Base-by-base conservation (phyloP, 2,329 filamentous ascomycete genomes). In the Colletotrichum sp. region DNA sequence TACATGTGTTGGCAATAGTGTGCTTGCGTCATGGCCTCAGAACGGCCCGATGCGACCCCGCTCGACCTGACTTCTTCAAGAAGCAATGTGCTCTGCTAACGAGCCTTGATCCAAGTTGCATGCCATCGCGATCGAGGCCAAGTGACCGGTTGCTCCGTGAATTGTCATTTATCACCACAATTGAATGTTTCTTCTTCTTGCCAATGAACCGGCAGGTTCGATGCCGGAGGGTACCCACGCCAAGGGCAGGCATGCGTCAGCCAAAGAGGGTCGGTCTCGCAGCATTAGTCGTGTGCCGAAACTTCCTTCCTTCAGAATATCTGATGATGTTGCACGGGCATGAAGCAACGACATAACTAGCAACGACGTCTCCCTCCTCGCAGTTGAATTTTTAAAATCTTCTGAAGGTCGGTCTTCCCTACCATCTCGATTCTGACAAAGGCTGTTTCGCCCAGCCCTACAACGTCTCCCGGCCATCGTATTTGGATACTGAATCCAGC, bases 191-290 rank as follows among this genome's bases (percentile, higher is more conserved):
- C 36, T 15, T 49, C 49, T 64, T 52, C 44, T n/a, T 60, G 65
- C 49, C 64, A 65, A 68, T 60, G 34, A n/a, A 65, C 64, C 74
- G 64, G 74, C 74, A 74, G 44, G 24, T 36, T 52, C 34, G 64
- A 73, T 76, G 70, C 74, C 74, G 70, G 52, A 64, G 44, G 36
- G 74, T 76, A 68, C 44, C 74, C 74, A 74, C 71, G 74, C 74
- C 74, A 74, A 76, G 70, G 70, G 74, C 70, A 69, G 44, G 70
- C 70, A 76, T 49, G 70, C 74, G 74, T 76, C 74, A 76, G 74
- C 70, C 74, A 69, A 74, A 76, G 65, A 76, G 74, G 74, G 74
- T 69, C 74, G 34, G 32, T 60, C 32, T 67, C 49, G 65, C 64
- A 39, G 57, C 74, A 76, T 76, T 76, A 74, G 36, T 69, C 70